phyloP scores from a whole-genome alignment of 2,329 filamentous ascomycete species.

The Fusarium multiceps region DNA sequence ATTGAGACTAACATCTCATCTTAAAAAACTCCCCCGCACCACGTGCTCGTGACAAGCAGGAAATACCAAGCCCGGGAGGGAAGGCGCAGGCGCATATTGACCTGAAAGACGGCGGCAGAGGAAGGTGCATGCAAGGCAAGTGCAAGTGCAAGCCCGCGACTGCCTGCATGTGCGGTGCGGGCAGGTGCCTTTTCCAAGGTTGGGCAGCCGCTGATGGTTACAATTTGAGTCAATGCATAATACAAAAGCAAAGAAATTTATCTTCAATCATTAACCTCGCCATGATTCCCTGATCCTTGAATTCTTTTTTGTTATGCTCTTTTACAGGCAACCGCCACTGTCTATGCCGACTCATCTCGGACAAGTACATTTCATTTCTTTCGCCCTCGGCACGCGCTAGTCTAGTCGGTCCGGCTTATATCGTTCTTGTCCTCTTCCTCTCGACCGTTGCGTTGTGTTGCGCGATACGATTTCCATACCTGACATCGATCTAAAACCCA shows the following conservation, averaged over 20 bases:
- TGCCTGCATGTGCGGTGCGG: conserved; percentile 14
- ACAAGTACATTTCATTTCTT: background rate
- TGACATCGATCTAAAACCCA: conserved; percentile 20
- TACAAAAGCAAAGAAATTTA: too few relatives aligned
- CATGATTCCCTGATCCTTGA: conserved; percentile 4
- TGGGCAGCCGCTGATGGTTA: conserved; percentile 22
- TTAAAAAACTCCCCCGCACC: conserved; percentile 32
- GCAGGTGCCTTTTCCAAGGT: conserved; percentile 14
- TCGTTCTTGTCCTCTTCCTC: conserved; percentile 22
- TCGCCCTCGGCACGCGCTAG: conserved; percentile 25
- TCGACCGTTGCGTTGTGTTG: conserved; percentile 26
- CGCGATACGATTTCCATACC: conserved; percentile 2
- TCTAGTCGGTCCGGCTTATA: conserved; percentile 37
- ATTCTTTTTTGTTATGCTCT: background rate
- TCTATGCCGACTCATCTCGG: conserved; percentile 1
- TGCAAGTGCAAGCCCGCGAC: background rate
- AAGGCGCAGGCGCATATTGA: conserved; percentile 6
- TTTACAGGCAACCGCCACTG: background rate
- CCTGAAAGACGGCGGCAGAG: background rate
- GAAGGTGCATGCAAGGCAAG: conserved; percentile 1
- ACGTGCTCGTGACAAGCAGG: conserved; percentile 37
- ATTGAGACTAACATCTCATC: background rate
- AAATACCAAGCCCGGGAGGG: conserved; percentile 13
- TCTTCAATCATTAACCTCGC: conserved; percentile 14
- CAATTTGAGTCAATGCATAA: background rate